Conservation (phyloP, 2,329 filamentous ascomycete species). For the Chrysoporthe cubensis region DNA sequence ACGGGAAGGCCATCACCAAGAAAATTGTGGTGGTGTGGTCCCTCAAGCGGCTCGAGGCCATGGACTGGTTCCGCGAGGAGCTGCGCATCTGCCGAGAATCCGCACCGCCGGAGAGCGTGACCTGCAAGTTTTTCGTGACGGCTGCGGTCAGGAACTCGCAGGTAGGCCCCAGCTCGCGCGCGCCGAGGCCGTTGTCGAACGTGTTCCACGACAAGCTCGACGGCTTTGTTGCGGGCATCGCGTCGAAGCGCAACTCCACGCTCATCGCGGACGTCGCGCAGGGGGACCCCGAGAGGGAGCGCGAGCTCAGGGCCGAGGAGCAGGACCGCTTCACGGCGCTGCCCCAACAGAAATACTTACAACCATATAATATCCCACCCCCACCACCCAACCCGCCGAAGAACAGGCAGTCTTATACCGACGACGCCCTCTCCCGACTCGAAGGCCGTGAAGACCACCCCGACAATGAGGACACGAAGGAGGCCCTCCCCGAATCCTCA, state of each 20-base stretch:
- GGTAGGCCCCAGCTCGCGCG: constrained; percentile 47
- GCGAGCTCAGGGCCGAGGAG: constrained; percentile 78
- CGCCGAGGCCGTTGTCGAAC: constrained; percentile 69
- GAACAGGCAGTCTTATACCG: constrained; percentile 36
- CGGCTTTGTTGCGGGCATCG: constrained; percentile 84
- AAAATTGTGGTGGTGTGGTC: constrained; percentile 94
- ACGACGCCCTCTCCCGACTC: constrained; percentile 53
- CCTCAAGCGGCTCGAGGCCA: constrained; percentile 84
- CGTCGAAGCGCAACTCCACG: constrained; percentile 83
- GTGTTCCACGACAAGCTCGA: constrained; percentile 86
- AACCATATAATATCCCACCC: constrained; percentile 52
- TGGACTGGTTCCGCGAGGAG: constrained; percentile 98
- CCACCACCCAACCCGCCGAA: constrained; percentile 29
- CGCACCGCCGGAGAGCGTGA: constrained; percentile 84
- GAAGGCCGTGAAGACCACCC: constrained; percentile 53
- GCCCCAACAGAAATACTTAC: constrained; percentile 68
- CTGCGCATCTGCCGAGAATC: constrained; percentile 88
- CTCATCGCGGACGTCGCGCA: constrained; percentile 81
- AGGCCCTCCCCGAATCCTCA: constrained; percentile 35
- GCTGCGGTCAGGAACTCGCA: constrained; percentile 62
- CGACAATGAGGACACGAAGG: constrained; percentile 42
- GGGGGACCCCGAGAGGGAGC: constrained; percentile 77
- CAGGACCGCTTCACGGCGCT: constrained; percentile 84
- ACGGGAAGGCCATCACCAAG: constrained; percentile 90
- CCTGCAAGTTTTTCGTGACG: constrained; percentile 94